These are phyloP conservation scores for Amanita exitialis DNA, from an alignment of 768 basidiomycete genomes.

Conservation along the genomic window DNA sequence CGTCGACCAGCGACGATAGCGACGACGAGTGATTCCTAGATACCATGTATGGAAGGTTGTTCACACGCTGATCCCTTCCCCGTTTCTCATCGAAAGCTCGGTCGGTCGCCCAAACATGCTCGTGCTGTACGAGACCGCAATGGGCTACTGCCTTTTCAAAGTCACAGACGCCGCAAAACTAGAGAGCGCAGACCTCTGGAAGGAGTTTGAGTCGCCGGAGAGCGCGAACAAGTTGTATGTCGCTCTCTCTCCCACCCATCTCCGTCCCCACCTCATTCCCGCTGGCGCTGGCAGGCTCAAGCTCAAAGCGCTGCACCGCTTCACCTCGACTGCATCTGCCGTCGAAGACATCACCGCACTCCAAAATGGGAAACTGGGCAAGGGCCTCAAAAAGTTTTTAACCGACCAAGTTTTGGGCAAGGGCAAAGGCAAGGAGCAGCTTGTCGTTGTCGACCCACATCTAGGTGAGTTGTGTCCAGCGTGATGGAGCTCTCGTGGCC, in stretches of 20 bases:
- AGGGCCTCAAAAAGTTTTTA: slow-evolving; percentile 89
- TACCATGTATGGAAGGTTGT: slow-evolving; percentile 2
- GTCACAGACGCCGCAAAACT: slow-evolving; percentile 84
- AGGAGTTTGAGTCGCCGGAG: slow-evolving; percentile 91
- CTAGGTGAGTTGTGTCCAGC: slow-evolving; percentile 50
- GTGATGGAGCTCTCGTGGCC: not conserved
- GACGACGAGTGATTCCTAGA: slow-evolving; percentile 6
- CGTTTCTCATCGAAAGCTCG: no score
- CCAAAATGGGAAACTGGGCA: slow-evolving; percentile 88
- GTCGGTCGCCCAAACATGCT: no score
- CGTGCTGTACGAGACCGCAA: slow-evolving; percentile 91
- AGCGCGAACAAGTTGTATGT: slow-evolving; percentile 86
- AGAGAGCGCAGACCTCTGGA: slow-evolving; percentile 76
- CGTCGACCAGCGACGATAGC: slow-evolving; percentile 7
- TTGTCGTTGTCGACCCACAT: slow-evolving; percentile 83
- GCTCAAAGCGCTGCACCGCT: slow-evolving; percentile 91
- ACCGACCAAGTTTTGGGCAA: slow-evolving; percentile 80
- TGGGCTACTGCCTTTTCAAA: slow-evolving; percentile 98
- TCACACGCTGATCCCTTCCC: no score
- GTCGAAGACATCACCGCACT: slow-evolving; percentile 95
- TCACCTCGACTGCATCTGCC: slow-evolving; percentile 91
- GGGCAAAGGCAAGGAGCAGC: slow-evolving; percentile 78
- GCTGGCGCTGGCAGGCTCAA: slow-evolving; percentile 54
- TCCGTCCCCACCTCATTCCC: slow-evolving; percentile 7
- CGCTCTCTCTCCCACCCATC: not conserved